phyloP scores from a whole-genome alignment of 2,329 filamentous ascomycete species.

The Fusarium paranaense region DNA sequence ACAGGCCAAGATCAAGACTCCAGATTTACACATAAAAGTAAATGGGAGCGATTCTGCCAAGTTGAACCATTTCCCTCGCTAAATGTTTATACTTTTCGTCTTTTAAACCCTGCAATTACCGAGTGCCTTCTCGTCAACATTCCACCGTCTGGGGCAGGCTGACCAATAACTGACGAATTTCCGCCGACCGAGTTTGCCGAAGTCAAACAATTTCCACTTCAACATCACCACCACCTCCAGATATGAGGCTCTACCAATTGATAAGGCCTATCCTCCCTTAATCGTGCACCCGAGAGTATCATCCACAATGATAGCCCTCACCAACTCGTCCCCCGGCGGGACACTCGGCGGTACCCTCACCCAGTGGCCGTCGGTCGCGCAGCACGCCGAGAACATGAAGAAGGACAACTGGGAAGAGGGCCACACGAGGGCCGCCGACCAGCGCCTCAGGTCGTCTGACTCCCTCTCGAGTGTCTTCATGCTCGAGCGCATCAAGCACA shows the following conservation, averaged over 20 bases:
- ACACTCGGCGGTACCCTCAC: conserved; percentile 15
- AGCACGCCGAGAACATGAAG: conserved; percentile 37
- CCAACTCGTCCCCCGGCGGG: not conserved
- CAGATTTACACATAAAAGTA: not conserved
- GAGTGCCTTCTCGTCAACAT: not conserved
- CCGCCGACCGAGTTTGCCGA: not conserved
- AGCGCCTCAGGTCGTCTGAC: conserved; percentile 29
- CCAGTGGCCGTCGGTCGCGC: conserved; percentile 22
- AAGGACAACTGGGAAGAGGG: conserved; percentile 45
- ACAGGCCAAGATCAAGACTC: not conserved
- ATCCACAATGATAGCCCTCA: conserved; percentile 13
- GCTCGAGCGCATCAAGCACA: conserved; percentile 39
- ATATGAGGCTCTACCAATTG: not conserved
- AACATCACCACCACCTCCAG: not conserved
- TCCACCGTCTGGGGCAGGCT: not conserved
- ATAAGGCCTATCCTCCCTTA: not conserved
- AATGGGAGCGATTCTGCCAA: not conserved
- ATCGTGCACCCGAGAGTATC: not conserved
- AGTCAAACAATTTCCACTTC: not conserved
- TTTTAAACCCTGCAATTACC: not conserved
- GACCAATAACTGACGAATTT: not conserved
- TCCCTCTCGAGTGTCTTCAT: conserved; percentile 29
- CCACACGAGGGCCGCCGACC: conserved; percentile 40
- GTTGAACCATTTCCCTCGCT: not conserved
- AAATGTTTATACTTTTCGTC: not conserved